Base-by-base conservation (phyloP, 1,284 basidiomycete species). In the Cryptococcus sp. region DNA sequence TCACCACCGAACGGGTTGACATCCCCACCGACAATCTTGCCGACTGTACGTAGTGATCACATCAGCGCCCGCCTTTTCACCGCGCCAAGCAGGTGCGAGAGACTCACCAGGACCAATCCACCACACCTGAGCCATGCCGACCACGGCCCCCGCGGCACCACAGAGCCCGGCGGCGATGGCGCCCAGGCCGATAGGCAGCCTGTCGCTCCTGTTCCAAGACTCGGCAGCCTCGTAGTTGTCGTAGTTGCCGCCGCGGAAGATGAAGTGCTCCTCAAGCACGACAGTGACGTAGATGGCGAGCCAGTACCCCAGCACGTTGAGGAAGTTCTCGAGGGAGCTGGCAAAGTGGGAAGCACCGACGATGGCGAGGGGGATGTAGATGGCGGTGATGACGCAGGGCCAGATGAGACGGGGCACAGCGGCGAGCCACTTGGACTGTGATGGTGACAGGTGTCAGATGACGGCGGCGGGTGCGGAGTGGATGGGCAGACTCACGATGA, bases 201-300 rank as follows among this genome's bases (percentile, higher is more conserved):
- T 42, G 8, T 52, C 50, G 28, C 28, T 33, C 43, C 59, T 45
- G 64, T 75, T 75, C 70, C 75, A 76, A 0, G 61, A 52, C 11
- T 66, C 64, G 40, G 66, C 68, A 33, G 66, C 69, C 61, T 73
- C 60, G 60, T 72, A 73, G 54, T 67, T 71, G n/a, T 37, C 56
- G 48, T 61, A 77, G 16, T 64, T 57, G 21, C 66, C 68, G n/a
- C 61, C 56, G 23, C 75, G 65, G 76, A 78, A 77, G 59, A 78
- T 73, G 59, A 70, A 69, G 64, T 78, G 75, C 59, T 77, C 76
- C 52, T 75, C 68, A 15, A 74, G 44, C 23, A 78, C 63, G 56
- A 77, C 70, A 18, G 61, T 61, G 20, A 62, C 61, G 66, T 73
- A 78, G 56, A 77, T 74, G 23, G 70, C 69, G 11, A 77, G 65